These are phyloP conservation scores for Syzygium grande DNA, from an alignment of 345 rosid genomes.

Conservation along the genomic window DNA sequence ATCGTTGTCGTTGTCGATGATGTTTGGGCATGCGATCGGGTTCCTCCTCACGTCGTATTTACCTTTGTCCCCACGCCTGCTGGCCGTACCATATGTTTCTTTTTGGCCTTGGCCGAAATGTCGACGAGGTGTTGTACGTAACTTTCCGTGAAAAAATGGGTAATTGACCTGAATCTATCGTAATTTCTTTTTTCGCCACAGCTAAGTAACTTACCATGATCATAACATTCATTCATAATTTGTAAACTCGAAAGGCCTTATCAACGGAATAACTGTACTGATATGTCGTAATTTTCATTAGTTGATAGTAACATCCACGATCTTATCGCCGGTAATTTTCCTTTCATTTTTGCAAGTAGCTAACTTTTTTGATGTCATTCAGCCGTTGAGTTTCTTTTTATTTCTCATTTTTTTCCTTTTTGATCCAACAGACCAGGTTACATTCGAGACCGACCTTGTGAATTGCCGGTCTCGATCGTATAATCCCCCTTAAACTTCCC, in stretches of 20 bases:
- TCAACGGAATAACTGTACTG: not conserved
- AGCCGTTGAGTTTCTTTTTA: too few relatives aligned
- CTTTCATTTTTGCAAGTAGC: too few relatives aligned
- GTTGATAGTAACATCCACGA: not conserved
- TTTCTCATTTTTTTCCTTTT: too few relatives aligned
- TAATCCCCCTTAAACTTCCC: too few relatives aligned
- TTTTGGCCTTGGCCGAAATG: rapidly evolving
- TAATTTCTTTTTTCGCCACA: too few relatives aligned
- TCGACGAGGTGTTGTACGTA: rapidly evolving
- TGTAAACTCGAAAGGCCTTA: not conserved
- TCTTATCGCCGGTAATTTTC: too few relatives aligned
- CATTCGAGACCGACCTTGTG: too few relatives aligned
- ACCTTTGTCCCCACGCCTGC: not conserved
- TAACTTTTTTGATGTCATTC: too few relatives aligned
- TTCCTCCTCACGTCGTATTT: not conserved
- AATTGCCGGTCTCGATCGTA: too few relatives aligned
- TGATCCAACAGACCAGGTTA: too few relatives aligned
- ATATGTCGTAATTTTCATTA: not conserved
- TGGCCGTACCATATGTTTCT: not conserved
- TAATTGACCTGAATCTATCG: not conserved
- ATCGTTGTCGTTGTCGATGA: not conserved
- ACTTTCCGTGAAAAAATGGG: rapidly evolving
- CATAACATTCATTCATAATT: not conserved
- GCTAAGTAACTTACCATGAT: not conserved
- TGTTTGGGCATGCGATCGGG: not conserved